phyloP scores from a whole-genome alignment of 768 basidiomycete genomes.

The Podaxis sp. region DNA sequence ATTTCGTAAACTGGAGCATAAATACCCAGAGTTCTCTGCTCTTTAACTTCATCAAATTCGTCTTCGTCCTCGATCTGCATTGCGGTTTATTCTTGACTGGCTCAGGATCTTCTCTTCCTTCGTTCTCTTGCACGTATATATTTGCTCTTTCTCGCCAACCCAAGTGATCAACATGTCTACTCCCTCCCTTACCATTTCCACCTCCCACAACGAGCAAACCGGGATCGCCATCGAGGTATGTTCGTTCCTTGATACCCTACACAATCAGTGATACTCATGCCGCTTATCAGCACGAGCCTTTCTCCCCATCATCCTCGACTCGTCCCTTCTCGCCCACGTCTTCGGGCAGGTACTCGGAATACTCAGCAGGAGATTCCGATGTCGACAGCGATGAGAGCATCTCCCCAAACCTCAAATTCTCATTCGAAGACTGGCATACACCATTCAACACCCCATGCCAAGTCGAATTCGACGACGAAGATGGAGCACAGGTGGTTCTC shows the following conservation, averaged over 20 bases:
- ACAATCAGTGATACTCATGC: neutral
- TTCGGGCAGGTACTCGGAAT: conserved; percentile 1
- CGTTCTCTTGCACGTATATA: neutral
- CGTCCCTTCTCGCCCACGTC: conserved; percentile 1
- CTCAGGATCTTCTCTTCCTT: neutral
- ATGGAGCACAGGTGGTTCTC: conserved; percentile 33
- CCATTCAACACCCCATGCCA: neutral
- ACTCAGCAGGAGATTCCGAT: conserved; percentile 11
- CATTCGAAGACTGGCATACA: conserved; percentile 15
- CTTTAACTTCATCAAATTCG: neutral
- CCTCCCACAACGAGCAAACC: neutral
- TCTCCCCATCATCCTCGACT: conserved; percentile 5
- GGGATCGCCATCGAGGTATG: conserved; percentile 10
- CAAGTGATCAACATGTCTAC: neutral
- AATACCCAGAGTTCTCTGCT: neutral
- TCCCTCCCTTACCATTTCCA: neutral
- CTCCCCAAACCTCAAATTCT: conserved; percentile 11
- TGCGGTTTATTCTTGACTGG: neutral
- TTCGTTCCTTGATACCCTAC: neutral
- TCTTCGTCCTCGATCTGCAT: neutral
- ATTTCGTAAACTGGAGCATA: neutral
- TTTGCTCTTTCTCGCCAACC: neutral
- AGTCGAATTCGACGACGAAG: conserved; percentile 21
- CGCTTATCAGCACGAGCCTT: conserved; percentile 3
- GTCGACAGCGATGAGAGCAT: conserved; percentile 8